These are phyloP conservation scores for Daucus carota DNA, from an alignment of 129 eudicot species.

Conservation along the genomic window DNA sequence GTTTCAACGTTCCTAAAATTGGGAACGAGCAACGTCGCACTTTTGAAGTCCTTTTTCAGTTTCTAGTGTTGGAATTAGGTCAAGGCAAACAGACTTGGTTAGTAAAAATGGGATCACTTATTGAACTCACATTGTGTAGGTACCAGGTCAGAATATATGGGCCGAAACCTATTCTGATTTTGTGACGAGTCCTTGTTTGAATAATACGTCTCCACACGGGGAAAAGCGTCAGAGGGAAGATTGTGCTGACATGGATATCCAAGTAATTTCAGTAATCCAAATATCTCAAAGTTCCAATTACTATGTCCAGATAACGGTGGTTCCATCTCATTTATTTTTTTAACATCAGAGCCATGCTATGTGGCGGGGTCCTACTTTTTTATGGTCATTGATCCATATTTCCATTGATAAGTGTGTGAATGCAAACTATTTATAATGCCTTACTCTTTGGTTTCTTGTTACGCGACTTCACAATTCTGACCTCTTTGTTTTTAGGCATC, in stretches of 20 bases:
- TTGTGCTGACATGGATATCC: slow-evolving; percentile 46
- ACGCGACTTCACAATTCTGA: not conserved
- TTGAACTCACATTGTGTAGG: slow-evolving; percentile 31
- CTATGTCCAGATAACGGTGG: not conserved
- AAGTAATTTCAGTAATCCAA: slow-evolving; percentile 22
- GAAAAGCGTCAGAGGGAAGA: slow-evolving; percentile 80
- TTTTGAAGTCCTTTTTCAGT: not conserved
- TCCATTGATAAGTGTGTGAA: not conserved
- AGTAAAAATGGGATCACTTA: not conserved
- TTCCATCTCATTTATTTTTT: not conserved
- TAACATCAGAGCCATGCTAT: not conserved
- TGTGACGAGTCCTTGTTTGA: slow-evolving; percentile 12
- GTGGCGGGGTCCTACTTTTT: not conserved
- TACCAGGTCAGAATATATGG: slow-evolving; percentile 88
- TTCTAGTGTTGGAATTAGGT: not conserved
- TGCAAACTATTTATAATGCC: not conserved
- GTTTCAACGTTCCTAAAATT: not conserved
- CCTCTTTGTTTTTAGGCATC: slow-evolving; percentile 29
- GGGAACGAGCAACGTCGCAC: not conserved
- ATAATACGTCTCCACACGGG: slow-evolving; percentile 32
- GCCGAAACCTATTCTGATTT: slow-evolving; percentile 37
- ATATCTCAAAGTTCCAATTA: not conserved
- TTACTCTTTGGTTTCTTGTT: not conserved
- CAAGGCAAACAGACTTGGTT: not conserved
- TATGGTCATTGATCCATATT: not conserved